Base-by-base conservation (phyloP, 371 early-diverging fungal species). In the Blakeslea trispora region DNA sequence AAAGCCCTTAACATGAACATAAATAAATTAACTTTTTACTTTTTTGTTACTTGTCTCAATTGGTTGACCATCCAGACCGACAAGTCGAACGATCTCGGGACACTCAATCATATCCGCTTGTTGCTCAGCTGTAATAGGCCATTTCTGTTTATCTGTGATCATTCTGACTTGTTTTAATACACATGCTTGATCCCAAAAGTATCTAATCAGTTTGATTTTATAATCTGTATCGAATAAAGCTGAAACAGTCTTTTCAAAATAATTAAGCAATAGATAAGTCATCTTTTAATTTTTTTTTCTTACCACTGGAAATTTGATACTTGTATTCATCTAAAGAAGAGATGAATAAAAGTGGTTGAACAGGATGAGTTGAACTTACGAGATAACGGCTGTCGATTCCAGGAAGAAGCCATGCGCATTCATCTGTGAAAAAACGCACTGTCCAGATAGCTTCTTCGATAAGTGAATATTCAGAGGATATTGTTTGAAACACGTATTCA, bases 171-270 rank as follows among this genome's bases (percentile, higher is more conserved):
- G 79, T 39, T 70, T 70, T 44, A 78, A 59, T 18, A 78, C 66
- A 13, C 64, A 68, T 2, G 75, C 79, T 54, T 78, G 79, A 45
- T 78, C 79, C 79, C 79, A 78, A 48, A 62, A 61, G 28, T 73
- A 61, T 5, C 74, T 71, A 49, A 78, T 55, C 1, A 59, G 53
- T 3, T 67, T 45, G 39, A 78, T 78, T 40, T 61, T 53, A 11
- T 60, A n/a, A 5, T 52, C 49, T 9, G 50, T 34, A 43, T 55
- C 61, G 61, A 77, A 78, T 4, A 49, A 42, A 37, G 64, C 79
- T 18, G 79, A 75, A 19, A 67, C 56, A 11, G 75, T 64, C 79
- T 78, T 63, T 18, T 13, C 8, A 61, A 3, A 18, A 41, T 39
- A 9, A 21, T 49, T 21, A 24, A 15, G 11, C 15, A 19, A 19